A percentile compares a stretch with the other conserved stretches of the same genome.
Evolutionary conservation across 805 yeast species (phyloP).

Genomic region (Debaryomyces hansenii): DNA sequence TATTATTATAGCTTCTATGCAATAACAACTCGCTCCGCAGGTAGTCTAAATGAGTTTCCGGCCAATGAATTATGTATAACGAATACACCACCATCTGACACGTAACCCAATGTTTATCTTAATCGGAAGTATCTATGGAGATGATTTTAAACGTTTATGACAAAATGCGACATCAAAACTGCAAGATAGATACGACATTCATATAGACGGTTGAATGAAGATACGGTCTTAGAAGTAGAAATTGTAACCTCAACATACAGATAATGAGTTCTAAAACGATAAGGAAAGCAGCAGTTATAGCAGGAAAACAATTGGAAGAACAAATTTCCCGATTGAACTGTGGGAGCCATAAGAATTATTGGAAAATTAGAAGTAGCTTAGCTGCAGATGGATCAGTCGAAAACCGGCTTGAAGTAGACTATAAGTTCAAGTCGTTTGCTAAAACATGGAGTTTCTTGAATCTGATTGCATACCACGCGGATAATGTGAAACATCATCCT

Average conservation of each 20-base stretch:
- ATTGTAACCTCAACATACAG: background rate
- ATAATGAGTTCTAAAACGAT: background rate
- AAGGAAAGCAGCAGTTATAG: background rate
- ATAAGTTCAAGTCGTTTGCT: conserved; percentile 51
- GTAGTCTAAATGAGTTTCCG: conserved; percentile 23
- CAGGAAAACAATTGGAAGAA: conserved; percentile 2
- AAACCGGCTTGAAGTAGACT: conserved; percentile 29
- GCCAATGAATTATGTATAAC: conserved; percentile 36
- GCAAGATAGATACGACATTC: too few relatives aligned
- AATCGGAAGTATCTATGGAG: background rate
- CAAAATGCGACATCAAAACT: background rate
- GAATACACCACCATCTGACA: conserved; percentile 33
- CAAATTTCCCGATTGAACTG: conserved; percentile 3
- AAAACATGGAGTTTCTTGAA: conserved; percentile 69
- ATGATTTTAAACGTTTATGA: background rate
- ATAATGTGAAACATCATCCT: conserved; percentile 68
- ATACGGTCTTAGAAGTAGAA: too few relatives aligned
- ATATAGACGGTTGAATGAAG: too few relatives aligned
- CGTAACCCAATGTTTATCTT: conserved; percentile 1
- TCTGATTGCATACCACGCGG: conserved; percentile 56
- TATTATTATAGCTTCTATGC: conserved; percentile 33
- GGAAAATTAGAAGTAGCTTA: conserved; percentile 2
- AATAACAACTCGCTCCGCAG: conserved; percentile 33
- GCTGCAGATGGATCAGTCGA: background rate
- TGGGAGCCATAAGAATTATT: background rate